Evolutionary conservation across 176 grass and related monocot genomes (phyloP).

Genomic region (Triticum dicoccoides): DNA sequence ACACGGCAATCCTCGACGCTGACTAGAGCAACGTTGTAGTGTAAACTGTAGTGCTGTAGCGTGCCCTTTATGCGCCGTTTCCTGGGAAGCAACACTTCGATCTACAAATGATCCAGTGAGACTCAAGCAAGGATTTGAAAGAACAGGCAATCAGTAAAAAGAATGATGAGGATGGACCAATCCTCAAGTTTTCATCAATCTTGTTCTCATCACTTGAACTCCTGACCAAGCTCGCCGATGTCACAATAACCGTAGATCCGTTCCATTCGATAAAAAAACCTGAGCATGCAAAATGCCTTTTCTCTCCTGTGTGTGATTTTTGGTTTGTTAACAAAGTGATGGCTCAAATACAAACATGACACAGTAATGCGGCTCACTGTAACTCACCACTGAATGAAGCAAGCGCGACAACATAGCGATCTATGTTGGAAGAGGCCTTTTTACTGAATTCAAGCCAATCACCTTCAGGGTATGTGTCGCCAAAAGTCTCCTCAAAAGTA

Average conservation of each 20-base stretch:
- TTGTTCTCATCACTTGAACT: neutral
- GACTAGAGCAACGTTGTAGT: constrained; percentile 17
- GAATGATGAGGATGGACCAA: neutral
- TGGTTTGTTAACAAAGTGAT: neutral
- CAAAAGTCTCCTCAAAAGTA: constrained; percentile 15
- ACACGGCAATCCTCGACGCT: neutral
- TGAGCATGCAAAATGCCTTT: neutral
- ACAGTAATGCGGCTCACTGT: neutral
- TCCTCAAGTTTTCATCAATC: neutral
- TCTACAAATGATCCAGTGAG: neutral
- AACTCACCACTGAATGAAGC: constrained; percentile 16
- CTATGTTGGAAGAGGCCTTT: neutral
- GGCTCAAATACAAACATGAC: neutral
- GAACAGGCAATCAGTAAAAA: neutral
- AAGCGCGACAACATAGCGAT: neutral
- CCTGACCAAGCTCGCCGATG: constrained; percentile 5
- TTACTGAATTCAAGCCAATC: neutral
- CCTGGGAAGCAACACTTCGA: neutral
- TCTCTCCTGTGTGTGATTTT: neutral
- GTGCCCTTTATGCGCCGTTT: neutral
- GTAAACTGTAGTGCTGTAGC: neutral
- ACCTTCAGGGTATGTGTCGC: neutral
- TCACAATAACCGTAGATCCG: neutral
- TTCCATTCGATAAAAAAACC: neutral
- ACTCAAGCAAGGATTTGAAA: neutral